These are phyloP conservation scores for Fagopyrum tataricum DNA, from an alignment of 148 eudicot genomes.

Conservation along the genomic window DNA sequence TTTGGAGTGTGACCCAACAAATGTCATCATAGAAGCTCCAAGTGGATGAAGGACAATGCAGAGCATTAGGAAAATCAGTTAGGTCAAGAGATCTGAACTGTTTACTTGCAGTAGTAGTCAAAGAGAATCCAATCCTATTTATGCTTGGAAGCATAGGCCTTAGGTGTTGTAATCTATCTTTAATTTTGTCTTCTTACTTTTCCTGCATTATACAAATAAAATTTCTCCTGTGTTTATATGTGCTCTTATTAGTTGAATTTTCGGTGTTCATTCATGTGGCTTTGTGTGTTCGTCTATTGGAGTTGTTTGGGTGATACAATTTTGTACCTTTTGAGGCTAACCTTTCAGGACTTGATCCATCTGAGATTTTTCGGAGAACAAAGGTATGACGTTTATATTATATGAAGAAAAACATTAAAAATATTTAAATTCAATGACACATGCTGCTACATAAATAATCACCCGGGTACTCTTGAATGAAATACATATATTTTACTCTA, in stretches of 20 bases:
- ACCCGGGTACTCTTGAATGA: not conserved
- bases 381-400: not conserved
- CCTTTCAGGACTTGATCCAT: not conserved
- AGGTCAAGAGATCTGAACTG: not conserved
- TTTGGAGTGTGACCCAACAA: not conserved
- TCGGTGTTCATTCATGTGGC: not conserved
- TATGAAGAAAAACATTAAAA: not conserved
- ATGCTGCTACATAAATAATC: not conserved
- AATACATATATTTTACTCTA: constrained; percentile 3
- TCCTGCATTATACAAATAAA: not conserved
- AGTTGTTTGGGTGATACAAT: not conserved
- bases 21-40: not conserved
- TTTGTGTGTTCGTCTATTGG: not conserved
- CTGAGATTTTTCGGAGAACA: not conserved
- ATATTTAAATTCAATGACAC: not conserved
- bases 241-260: not conserved
- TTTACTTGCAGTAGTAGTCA: not conserved
- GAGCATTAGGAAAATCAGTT: not conserved
- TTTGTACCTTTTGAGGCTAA: not conserved
- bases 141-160: not conserved
- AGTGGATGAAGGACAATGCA: not conserved
- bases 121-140: not conserved
- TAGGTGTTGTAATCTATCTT: not conserved
- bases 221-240: not conserved
- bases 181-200: not conserved